These are phyloP conservation scores for Neonothopanus nambi DNA, from an alignment of 1,284 basidiomycete genomes.

Conservation along the genomic window DNA sequence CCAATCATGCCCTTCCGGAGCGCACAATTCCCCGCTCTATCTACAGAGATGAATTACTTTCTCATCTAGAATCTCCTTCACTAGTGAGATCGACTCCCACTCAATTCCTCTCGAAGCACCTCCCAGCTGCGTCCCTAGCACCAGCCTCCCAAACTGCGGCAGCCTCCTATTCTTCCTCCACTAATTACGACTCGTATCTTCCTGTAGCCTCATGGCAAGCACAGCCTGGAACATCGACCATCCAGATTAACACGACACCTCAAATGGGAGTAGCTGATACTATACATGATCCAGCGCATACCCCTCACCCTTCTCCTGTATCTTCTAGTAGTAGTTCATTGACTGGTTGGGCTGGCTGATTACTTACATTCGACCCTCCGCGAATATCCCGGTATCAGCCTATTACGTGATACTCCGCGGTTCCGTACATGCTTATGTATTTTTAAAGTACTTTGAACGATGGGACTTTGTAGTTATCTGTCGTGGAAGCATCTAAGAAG, in stretches of 20 bases:
- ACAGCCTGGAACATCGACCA: neutral
- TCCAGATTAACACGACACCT: neutral
- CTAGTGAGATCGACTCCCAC: too few species aligned
- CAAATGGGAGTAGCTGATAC: conserved; percentile 7
- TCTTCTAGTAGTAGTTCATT: conserved; percentile 30
- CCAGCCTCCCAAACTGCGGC: too few species aligned
- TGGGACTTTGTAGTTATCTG: too few species aligned
- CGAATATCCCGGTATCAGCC: too few species aligned
- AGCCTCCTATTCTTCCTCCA: neutral
- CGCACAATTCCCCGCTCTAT: conserved; percentile 1
- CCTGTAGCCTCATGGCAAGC: neutral
- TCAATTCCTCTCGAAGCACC: too few species aligned
- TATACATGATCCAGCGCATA: conserved; percentile 8
- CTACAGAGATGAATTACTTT: conserved; percentile 14
- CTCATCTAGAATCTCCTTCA: conserved; percentile 9
- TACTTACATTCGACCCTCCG: neutral
- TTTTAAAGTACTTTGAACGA: too few species aligned
- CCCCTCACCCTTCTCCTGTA: conserved; percentile 30
- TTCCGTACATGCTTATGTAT: too few species aligned
- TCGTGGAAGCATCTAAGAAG: too few species aligned
- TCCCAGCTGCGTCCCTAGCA: too few species aligned
- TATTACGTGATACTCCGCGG: too few species aligned
- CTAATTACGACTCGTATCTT: neutral
- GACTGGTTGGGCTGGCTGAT: conserved; percentile 42
- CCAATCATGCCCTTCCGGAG: too few species aligned